Percentiles rank a stretch among this genome's conserved stretches.
Conservation (phyloP, 129 eudicot species). For the Sambucus nigra region DNA sequence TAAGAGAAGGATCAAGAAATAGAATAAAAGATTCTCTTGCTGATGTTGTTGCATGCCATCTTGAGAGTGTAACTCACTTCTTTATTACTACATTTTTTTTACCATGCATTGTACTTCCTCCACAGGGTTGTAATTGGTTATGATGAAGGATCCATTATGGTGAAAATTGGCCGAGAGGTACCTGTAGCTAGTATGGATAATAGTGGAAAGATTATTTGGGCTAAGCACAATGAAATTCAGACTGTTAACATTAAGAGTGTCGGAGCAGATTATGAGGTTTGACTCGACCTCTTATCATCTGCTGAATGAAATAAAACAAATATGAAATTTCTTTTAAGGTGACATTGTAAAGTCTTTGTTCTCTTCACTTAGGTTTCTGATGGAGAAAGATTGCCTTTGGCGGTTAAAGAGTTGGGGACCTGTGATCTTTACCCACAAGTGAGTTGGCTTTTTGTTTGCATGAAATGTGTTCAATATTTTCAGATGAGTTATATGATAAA, state of each 20-base stretch:
- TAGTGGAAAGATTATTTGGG: conserved; percentile 93
- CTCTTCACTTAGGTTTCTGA: conserved; percentile 59
- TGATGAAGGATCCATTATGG: conserved; percentile 53
- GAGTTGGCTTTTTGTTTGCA: conserved; percentile 19
- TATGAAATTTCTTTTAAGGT: conserved; percentile 2
- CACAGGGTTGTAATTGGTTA: conserved; percentile 54
- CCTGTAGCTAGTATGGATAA: conserved; percentile 97
- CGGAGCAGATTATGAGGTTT: conserved; percentile 92
- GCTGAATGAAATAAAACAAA: conserved; percentile 4
- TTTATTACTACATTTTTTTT: not conserved
- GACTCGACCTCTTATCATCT: conserved; percentile 3
- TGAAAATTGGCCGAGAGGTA: conserved; percentile 69
- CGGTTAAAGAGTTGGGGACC: conserved; percentile 92
- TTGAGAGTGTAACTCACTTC: not conserved
- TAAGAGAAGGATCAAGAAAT: not conserved
- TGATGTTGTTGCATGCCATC: not conserved
- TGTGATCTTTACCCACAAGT: conserved; percentile 97
- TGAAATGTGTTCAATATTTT: not conserved
- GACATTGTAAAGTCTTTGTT: conserved; percentile 4
- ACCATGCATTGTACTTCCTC: not conserved
- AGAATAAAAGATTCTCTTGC: not conserved
- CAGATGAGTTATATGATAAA: not conserved
- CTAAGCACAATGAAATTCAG: conserved; percentile 92
- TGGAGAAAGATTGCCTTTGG: conserved; percentile 95
- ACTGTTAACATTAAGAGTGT: conserved; percentile 83